phyloP scores from a whole-genome alignment of 805 yeast species.

The Metschnikowia hibisci region DNA sequence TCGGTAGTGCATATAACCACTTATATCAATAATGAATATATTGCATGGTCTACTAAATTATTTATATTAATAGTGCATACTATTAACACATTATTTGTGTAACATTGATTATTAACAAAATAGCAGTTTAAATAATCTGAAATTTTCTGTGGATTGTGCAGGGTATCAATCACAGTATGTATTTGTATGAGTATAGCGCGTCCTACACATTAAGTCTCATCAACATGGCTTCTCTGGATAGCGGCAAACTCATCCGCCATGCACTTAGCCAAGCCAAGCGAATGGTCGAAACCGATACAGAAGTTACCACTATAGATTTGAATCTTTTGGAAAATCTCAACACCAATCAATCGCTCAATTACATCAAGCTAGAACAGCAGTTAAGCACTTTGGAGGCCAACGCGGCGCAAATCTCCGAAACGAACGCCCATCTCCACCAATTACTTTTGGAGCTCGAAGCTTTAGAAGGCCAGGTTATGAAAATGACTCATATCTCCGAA shows the following conservation, averaged over 20 bases:
- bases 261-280: constrained; percentile 29
- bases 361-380: constrained; percentile 40
- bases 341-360: constrained; percentile 54
- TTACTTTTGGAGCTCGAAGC: constrained; percentile 23
- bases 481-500: constrained; percentile 37
- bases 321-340: constrained; percentile 51
- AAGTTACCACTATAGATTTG: constrained; percentile 41
- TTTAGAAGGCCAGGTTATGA: constrained; percentile 34
- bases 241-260: constrained; percentile 24
- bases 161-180: too few relatives aligned
- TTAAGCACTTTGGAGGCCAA: constrained; percentile 43
- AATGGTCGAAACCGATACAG: constrained; percentile 39
- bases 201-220: background rate
- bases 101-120: too few relatives aligned
- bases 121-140: too few relatives aligned
- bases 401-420: constrained; percentile 24
- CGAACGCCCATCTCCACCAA: constrained; percentile 23
- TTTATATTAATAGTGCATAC: too few relatives aligned
- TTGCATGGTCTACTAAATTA: too few relatives aligned
- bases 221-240: constrained; percentile 26
- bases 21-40: too few relatives aligned
- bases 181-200: too few relatives aligned
- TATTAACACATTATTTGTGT: too few relatives aligned
- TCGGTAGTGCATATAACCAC: too few relatives aligned
- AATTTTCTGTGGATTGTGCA: too few relatives aligned